These are phyloP conservation scores for Cladophialophora chaetospira DNA, from an alignment of 2,329 filamentous ascomycete genomes.

Conservation along the genomic window DNA sequence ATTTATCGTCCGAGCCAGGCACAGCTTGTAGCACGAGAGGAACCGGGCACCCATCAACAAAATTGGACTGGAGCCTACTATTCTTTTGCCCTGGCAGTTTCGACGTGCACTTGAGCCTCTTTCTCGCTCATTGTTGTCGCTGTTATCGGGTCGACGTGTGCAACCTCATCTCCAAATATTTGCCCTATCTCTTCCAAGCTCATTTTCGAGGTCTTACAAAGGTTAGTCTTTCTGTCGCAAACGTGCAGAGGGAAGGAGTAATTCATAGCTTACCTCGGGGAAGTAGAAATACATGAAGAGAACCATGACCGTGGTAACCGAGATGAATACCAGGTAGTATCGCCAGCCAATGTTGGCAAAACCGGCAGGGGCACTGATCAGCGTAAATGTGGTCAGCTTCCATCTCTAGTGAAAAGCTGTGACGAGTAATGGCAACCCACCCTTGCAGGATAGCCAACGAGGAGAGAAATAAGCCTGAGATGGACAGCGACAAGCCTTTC, in stretches of 20 bases:
- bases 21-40: too few relatives aligned
- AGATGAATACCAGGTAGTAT: constrained; percentile 35
- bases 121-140: constrained; percentile 1
- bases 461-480: constrained; percentile 5
- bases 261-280: constrained; percentile 29
- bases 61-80: too few relatives aligned
- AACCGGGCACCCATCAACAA: background rate
- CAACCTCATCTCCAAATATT: constrained; percentile 5
- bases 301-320: background rate
- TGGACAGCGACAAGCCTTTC: constrained; percentile 52
- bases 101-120: background rate
- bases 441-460: constrained; percentile 5
- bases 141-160: constrained; percentile 2
- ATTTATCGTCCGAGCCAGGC: too few relatives aligned
- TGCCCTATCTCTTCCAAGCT: constrained; percentile 7
- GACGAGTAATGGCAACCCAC: background rate
- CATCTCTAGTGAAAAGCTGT: background rate
- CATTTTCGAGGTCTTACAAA: background rate
- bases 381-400: background rate
- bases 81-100: background rate
- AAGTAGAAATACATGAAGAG: constrained; percentile 11
- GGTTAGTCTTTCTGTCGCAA: background rate
- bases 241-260: background rate
- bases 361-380: constrained; percentile 35
- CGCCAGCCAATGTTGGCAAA: constrained; percentile 38